Conservation (phyloP, 495 filamentous ascomycete genomes). For the Penicillium antarcticum region DNA sequence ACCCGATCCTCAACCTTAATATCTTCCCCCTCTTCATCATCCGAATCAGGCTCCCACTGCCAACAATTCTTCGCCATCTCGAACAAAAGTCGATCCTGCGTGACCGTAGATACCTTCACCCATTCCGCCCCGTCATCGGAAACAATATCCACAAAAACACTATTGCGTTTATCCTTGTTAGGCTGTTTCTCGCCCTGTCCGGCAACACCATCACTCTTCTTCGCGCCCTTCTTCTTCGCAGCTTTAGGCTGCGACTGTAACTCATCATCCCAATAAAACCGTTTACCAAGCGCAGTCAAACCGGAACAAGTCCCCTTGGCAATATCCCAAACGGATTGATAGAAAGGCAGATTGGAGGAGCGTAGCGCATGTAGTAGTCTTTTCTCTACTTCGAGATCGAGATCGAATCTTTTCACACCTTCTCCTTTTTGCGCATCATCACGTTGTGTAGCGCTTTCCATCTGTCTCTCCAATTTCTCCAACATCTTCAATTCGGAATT, state of each 20-base stretch:
- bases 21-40: slow-evolving; percentile 36
- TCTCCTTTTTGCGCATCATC: slow-evolving; percentile 1
- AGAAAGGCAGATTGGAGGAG: slow-evolving; percentile 58
- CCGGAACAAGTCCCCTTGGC: slow-evolving; percentile 44
- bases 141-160: slow-evolving; percentile 47
- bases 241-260: not conserved
- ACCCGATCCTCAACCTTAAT: slow-evolving; percentile 25
- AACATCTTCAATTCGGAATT: slow-evolving; percentile 47
- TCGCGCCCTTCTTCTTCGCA: slow-evolving; percentile 12
- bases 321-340: slow-evolving; percentile 52
- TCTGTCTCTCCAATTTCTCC: slow-evolving; percentile 40
- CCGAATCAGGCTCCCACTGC: slow-evolving; percentile 39
- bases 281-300: slow-evolving; percentile 50
- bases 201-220: slow-evolving; percentile 16
- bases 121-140: slow-evolving; percentile 54
- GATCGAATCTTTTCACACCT: slow-evolving; percentile 9
- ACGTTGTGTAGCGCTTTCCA: slow-evolving; percentile 6
- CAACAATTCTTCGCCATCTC: slow-evolving; percentile 64
- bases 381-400: slow-evolving; percentile 18
- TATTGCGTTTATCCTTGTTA: slow-evolving; percentile 39
- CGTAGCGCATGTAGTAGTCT: slow-evolving; percentile 44
- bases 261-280: slow-evolving; percentile 51
- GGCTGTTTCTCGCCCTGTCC: slow-evolving; percentile 26
- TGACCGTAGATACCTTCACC: slow-evolving; percentile 61
- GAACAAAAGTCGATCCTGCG: slow-evolving; percentile 53